These are phyloP conservation scores for Penicillium longicatenatum DNA, from an alignment of 495 filamentous ascomycete genomes.

Conservation along the genomic window DNA sequence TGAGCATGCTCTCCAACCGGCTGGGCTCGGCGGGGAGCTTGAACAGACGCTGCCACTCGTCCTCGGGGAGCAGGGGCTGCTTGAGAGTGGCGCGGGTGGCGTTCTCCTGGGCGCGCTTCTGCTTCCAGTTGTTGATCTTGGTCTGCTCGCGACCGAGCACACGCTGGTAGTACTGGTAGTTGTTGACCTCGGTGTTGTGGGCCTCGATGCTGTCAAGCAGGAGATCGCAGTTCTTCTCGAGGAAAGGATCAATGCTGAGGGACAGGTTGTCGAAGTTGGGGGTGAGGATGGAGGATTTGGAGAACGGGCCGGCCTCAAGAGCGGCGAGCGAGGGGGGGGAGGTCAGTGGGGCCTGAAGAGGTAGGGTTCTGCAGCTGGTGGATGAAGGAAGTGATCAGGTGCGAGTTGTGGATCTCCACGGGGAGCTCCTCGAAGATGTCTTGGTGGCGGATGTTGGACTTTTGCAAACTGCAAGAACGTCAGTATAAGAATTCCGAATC, in stretches of 20 bases:
- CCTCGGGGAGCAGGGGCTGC: slow-evolving; percentile 86
- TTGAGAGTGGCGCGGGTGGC: slow-evolving; percentile 79
- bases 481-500: slow-evolving; percentile 4
- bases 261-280: slow-evolving; percentile 89
- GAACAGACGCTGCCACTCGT: slow-evolving; percentile 97
- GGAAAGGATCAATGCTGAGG: slow-evolving; percentile 92
- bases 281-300: slow-evolving; percentile 61
- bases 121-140: slow-evolving; percentile 94
- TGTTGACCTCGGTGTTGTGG: slow-evolving; percentile 98
- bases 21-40: slow-evolving; percentile 95
- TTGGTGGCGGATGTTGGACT: slow-evolving; percentile 87
- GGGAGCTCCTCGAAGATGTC: slow-evolving; percentile 93
- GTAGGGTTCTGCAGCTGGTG: slow-evolving; percentile 76
- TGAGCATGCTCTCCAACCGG: slow-evolving; percentile 87
- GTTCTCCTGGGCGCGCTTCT: slow-evolving; percentile 95
- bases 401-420: slow-evolving; percentile 92
- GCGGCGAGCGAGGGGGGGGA: slow-evolving; percentile 75
- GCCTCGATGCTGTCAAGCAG: slow-evolving; percentile 94
- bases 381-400: slow-evolving; percentile 91
- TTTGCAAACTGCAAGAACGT: slow-evolving; percentile 67
- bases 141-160: slow-evolving; percentile 92
- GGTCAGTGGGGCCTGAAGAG: slow-evolving; percentile 59
- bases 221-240: slow-evolving; percentile 97
- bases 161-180: slow-evolving; percentile 97
- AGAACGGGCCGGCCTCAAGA: slow-evolving; percentile 56